Evolutionary conservation across 23 red algal species (phyloP).

Genomic region (Gracilaria caudata): DNA sequence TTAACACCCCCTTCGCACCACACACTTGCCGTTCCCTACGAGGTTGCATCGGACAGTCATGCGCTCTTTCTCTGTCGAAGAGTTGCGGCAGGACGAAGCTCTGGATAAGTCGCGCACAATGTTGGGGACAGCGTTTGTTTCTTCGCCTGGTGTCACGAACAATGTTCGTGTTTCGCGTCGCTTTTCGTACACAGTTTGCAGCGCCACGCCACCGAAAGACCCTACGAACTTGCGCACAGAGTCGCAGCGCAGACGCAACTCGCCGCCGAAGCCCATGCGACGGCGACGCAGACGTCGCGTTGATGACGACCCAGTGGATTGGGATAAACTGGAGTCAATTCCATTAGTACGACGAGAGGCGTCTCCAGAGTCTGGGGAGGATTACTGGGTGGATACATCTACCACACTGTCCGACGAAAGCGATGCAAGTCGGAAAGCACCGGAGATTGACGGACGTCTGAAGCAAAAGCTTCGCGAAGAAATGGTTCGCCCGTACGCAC

Average conservation of each 20-base stretch:
- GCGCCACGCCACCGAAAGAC: slow-evolving; percentile 55
- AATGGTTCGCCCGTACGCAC: slow-evolving; percentile 71
- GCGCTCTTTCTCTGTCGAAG: too few relatives aligned
- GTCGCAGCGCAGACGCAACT: slow-evolving; percentile 77
- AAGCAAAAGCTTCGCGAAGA: slow-evolving; percentile 76
- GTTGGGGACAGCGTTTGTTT: neutral
- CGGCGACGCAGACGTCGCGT: slow-evolving; percentile 45
- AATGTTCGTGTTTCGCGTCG: neutral
- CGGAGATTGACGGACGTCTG: slow-evolving; percentile 48
- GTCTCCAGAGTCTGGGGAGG: slow-evolving; percentile 68
- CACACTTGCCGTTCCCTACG: neutral
- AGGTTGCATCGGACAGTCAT: neutral
- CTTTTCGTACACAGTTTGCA: neutral
- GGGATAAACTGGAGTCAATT: slow-evolving; percentile 72
- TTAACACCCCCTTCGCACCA: neutral
- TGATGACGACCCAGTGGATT: slow-evolving; percentile 55
- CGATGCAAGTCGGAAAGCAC: neutral
- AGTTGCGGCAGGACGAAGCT: neutral
- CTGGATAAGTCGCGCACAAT: neutral
- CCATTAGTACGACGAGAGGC: slow-evolving; percentile 67
- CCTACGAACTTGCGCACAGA: slow-evolving; percentile 69
- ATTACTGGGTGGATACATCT: slow-evolving; percentile 73
- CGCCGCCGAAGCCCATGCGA: slow-evolving; percentile 67
- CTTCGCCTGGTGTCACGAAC: neutral
- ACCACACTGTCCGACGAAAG: slow-evolving; percentile 7